These are phyloP conservation scores for Starmerella ratchasimensis DNA, from an alignment of 805 yeast species.

Conservation along the genomic window DNA sequence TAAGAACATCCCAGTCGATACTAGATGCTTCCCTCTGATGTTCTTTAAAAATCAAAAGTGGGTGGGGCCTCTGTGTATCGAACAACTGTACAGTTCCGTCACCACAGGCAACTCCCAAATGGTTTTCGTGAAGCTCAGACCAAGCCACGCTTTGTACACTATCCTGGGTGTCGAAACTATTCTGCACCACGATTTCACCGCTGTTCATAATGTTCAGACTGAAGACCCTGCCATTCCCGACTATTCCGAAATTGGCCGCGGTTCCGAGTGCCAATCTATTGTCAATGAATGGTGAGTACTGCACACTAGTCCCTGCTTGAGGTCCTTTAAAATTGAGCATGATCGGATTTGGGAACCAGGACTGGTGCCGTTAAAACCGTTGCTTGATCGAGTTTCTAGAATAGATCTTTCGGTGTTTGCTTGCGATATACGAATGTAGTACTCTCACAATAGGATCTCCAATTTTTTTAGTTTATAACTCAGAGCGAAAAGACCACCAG, in stretches of 20 bases:
- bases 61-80: conserved; percentile 38
- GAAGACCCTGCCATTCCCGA: conserved; percentile 79
- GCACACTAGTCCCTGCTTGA: conserved; percentile 78
- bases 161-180: conserved; percentile 78
- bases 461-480: too few relatives aligned
- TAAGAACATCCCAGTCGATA: conserved; percentile 59
- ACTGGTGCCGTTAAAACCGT: too few relatives aligned
- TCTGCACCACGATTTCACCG: conserved; percentile 46
- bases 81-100: conserved; percentile 80
- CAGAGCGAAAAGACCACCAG: too few relatives aligned
- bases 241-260: conserved; percentile 84
- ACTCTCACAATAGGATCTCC: too few relatives aligned
- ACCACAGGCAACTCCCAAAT: conserved; percentile 68
- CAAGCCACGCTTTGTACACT: conserved; percentile 78
- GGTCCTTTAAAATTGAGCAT: too few relatives aligned
- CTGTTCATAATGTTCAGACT: conserved; percentile 52
- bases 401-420: too few relatives aligned
- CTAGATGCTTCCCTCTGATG: conserved; percentile 66
- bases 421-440: too few relatives aligned
- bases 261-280: conserved; percentile 81
- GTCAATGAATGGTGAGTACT: conserved; percentile 85
- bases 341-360: too few relatives aligned
- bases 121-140: conserved; percentile 86
- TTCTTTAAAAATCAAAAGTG: conserved; percentile 34
- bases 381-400: too few relatives aligned